Evolutionary conservation across 805 yeast genomes (phyloP), one percentile per base, ranked within the genome.

Genomic region (Dipodascopsis uninucleata): DNA sequence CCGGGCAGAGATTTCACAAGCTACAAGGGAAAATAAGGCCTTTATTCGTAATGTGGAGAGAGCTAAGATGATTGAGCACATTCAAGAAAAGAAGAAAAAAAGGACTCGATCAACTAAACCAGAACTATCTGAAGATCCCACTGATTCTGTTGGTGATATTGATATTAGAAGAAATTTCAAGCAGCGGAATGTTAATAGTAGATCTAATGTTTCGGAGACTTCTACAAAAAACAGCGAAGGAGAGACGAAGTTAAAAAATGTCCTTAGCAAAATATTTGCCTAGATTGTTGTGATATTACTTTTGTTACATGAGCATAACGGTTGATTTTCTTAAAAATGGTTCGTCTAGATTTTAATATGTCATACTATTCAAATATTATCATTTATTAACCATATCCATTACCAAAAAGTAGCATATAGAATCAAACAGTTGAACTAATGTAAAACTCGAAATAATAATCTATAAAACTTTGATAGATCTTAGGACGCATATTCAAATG

Each of bases 1-100:
- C 60, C 81, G 88, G 52, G 77, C 94, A 49, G 97, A 93, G 64
- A 77, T 93, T 28, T 76, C 94, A 1, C 96, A 87, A 64, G 95
- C 94, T 31, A 83, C 81, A 44, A 83, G 85, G 57, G 74, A 90
- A 63, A 89, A 89, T 69, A 86, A 87, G 66, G 77, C 82, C 14
- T 93, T 82, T 61, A 77, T 89, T 47, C 76, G 75, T 54, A 88
- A 87, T 60, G 89, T 90, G 34, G 97, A 90, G 61, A 79, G 78
- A 55, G 81, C 93, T 49, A 87, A 86, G 71, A 82, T 82, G 81
- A 73, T 87, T 40, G 74, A 76, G 34, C 80, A 79, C 45, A 85
- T 88, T 5, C 71, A 77, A 57, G 65, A 69, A 46, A 76, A 76
- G 64, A 68, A 73, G 52, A 69, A 59, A 29, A 64, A 61, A 41